Base-by-base conservation (phyloP, 257 asterid species). In the Rhazya stricta region DNA sequence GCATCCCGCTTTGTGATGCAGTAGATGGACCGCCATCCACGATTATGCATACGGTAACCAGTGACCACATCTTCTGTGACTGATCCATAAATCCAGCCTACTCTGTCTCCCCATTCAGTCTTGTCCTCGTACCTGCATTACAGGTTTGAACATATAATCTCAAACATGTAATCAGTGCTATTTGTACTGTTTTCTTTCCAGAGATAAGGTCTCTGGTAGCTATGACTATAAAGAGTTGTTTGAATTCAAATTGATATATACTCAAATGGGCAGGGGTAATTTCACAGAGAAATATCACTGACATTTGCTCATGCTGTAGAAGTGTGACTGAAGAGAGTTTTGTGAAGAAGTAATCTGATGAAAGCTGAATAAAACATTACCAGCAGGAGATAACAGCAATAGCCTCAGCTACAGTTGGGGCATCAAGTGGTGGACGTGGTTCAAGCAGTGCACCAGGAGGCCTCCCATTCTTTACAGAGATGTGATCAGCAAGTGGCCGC, bases 31-130 rank as follows among this genome's bases (percentile, higher is more conserved):
- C 97, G 84, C 99, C 99, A 94, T 6, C 99, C 99, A 29, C 99
- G 97, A 80, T 94, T 94, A 90, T 94, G 99, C 99, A 94, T 94
- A 6, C 99, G 92, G 77, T 94, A 94, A 27, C 99, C 99, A 5
- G 99, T 94, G 56, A 94, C 99, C 77, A 94, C 99, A 32, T 94
- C 97, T 72, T 94, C 99, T 6, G 97, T 94, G 34, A 94, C 97
- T 1, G 99, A 94, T 63, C 99, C 99, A 32, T 94, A 94, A 58
- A 94, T 94, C 99, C 99, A 94, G 0, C 99, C 99, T 25, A 92
- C 67, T 78, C 99, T 83, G 34, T 94, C 99, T 77, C 99, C 99
- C 99, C 99, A 94, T 72, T 94, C 99, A 2, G 99, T 88, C 25
- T 94, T 92, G 82, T 94, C 99, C 76, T 94, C 99, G 23, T 84